Evolutionary conservation across 768 basidiomycete genomes (phyloP), one percentile per base, ranked within the genome.

Genomic region (Lactarius hatsudake): DNA sequence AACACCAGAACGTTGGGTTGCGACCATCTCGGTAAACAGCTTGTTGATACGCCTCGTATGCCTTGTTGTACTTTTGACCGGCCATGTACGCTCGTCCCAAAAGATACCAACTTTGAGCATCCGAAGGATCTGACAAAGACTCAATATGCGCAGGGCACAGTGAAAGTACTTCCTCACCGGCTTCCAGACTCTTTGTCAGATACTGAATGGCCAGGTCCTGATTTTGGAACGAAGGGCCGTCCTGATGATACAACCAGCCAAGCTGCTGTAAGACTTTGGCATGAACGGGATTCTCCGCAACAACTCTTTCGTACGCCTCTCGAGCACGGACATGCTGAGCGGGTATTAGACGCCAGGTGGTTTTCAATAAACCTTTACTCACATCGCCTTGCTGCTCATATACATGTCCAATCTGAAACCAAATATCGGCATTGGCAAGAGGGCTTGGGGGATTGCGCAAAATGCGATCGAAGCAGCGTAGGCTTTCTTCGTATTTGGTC

Each of bases 321-420:
- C 94, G 93, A 3, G 97, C 96, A 56, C 86, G 88, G 54, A 85
- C 83, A 77, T 93, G 91, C 96, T 98, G 76, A 5, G 42, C 42
- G 61, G 58, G 38, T 65, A 62, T 36, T 72, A 74, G 55, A 66
- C 38, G 65, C 6, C 57, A 53, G 54, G 43, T 40, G 71, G 15
- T 51, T 59, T 17, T 42, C 30, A 36, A 30, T 5, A 63, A 48
- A 51, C 18, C 40, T 38, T 32, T 8, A 80, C 86, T 78, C 75
- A 96, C 96, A 76, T 98, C 95, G 79, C 94, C 91, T 77, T 96
- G 93, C 75, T 97, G 96, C 78, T 98, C 97, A 73, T 93, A 94
- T 23, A 98, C 96, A 74, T 98, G 97, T 2, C 97, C 97, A 68
- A 99, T 97, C 79, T 99, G 97, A 86, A 98, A 98, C 95, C 96